Evolutionary conservation across 768 basidiomycete species (phyloP).

Genomic region (Nidularia pulvinata): DNA sequence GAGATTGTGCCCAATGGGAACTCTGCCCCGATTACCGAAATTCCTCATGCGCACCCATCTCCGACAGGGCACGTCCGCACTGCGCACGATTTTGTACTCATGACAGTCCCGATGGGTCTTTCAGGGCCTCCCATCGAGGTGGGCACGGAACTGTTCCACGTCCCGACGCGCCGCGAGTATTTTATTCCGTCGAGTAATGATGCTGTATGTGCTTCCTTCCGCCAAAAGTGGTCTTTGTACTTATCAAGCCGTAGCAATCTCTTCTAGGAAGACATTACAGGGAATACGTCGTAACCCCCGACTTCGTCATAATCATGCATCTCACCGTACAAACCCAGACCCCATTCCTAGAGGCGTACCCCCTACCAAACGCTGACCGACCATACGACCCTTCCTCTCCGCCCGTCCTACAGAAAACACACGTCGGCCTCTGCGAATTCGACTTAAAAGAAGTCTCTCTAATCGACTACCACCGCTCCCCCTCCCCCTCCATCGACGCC

Average conservation of each 20-base stretch:
- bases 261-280: not conserved
- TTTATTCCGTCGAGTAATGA: not conserved
- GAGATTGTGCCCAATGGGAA: too few species aligned
- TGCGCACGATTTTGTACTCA: not conserved
- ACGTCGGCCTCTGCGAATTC: not conserved
- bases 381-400: not conserved
- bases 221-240: not conserved
- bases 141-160: not conserved
- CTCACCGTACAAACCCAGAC: not conserved
- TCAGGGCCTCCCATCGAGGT: not conserved
- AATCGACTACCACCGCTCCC: not conserved
- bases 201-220: not conserved
- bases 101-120: not conserved
- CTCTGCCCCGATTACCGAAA: too few species aligned
- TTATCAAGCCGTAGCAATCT: not conserved
- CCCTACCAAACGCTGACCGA: too few species aligned
- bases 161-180: not conserved
- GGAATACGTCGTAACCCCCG: not conserved
- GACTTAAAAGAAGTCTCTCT: not conserved
- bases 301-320: not conserved
- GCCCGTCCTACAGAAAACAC: not conserved
- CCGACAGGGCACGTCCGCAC: not conserved
- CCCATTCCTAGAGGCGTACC: too few species aligned
- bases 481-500: not conserved
- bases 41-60: too few species aligned